Evolutionary conservation across 2,329 filamentous ascomycete genomes (phyloP).

Genomic region (Beauveria brongniartii): DNA sequence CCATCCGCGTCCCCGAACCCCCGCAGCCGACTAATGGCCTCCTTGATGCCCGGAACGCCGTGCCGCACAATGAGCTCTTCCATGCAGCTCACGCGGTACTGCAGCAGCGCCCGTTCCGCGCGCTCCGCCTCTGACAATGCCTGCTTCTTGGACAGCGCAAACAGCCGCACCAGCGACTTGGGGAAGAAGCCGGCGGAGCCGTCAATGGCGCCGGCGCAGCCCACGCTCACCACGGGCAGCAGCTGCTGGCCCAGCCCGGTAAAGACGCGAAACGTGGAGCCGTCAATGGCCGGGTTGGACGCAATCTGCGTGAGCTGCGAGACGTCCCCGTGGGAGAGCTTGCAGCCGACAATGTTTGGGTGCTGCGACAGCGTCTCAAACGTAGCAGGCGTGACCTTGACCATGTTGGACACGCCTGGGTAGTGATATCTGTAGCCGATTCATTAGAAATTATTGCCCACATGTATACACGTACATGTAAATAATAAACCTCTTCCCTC

Average conservation of each 20-base stretch:
- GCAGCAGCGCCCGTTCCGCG: slow-evolving; percentile 44
- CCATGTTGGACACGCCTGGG: slow-evolving; percentile 58
- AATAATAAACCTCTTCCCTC: no score
- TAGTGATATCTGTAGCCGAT: slow-evolving; percentile 47
- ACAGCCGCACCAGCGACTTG: slow-evolving; percentile 50
- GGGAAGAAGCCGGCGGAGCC: slow-evolving; percentile 57
- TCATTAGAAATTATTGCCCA: no score
- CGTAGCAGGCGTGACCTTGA: slow-evolving; percentile 49
- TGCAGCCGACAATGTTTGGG: slow-evolving; percentile 61
- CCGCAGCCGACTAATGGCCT: slow-evolving; percentile 50
- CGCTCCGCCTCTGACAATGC: slow-evolving; percentile 31
- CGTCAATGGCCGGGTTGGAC: slow-evolving; percentile 49
- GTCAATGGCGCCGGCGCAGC: slow-evolving; percentile 53
- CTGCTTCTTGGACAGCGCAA: slow-evolving; percentile 31
- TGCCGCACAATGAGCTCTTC: slow-evolving; percentile 54
- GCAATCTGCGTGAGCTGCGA: slow-evolving; percentile 56
- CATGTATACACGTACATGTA: no score
- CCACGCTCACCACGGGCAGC: slow-evolving; percentile 49
- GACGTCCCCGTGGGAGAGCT: slow-evolving; percentile 60
- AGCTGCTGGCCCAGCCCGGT: slow-evolving; percentile 60
- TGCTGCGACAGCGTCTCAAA: slow-evolving; percentile 50
- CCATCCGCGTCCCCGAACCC: slow-evolving; percentile 52
- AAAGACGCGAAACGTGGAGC: slow-evolving; percentile 47
- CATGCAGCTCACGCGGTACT: slow-evolving; percentile 52
- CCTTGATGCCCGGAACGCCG: slow-evolving; percentile 58